Conservation (phyloP, 805 yeast genomes). For the Barnettozyma siamensis region DNA sequence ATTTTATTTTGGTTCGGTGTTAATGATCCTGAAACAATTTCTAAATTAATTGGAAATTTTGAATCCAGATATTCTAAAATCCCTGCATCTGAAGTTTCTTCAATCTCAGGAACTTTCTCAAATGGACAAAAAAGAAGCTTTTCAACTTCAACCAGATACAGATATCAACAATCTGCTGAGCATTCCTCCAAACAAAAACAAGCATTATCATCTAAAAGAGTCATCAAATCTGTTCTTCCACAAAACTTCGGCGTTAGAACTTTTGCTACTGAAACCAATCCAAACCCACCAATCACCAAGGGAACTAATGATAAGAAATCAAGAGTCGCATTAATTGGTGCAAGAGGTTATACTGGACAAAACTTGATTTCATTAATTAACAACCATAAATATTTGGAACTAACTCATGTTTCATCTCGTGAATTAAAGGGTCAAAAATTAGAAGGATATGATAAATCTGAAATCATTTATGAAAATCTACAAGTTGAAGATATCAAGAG, state of each 20-base stretch:
- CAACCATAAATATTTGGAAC: constrained; percentile 79
- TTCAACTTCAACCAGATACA: constrained; percentile 28
- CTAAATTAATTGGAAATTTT: constrained; percentile 57
- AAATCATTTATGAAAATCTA: constrained; percentile 77
- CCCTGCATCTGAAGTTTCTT: constrained; percentile 29
- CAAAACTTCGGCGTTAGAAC: constrained; percentile 25
- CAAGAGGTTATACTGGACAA: constrained; percentile 97
- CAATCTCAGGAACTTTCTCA: constrained; percentile 40
- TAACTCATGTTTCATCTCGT: constrained; percentile 93
- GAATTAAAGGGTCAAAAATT: constrained; percentile 85
- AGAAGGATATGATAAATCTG: constrained; percentile 78
- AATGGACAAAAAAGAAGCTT: constrained; percentile 40
- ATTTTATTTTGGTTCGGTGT: constrained; percentile 95
- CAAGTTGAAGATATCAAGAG: constrained; percentile 79
- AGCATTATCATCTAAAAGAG: constrained; percentile 18
- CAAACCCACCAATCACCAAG: constrained; percentile 64
- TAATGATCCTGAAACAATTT: constrained; percentile 52
- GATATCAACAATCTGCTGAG: neutral
- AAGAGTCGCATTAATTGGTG: constrained; percentile 91
- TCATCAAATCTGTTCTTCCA: constrained; percentile 18
- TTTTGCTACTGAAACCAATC: constrained; percentile 41
- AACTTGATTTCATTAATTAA: constrained; percentile 84
- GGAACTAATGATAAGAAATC: constrained; percentile 60
- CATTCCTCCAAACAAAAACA: neutral
- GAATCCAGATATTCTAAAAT: constrained; percentile 29